These are phyloP conservation scores for Solanum pinnatisectum DNA, from an alignment of 257 asterid genomes.

Conservation along the genomic window DNA sequence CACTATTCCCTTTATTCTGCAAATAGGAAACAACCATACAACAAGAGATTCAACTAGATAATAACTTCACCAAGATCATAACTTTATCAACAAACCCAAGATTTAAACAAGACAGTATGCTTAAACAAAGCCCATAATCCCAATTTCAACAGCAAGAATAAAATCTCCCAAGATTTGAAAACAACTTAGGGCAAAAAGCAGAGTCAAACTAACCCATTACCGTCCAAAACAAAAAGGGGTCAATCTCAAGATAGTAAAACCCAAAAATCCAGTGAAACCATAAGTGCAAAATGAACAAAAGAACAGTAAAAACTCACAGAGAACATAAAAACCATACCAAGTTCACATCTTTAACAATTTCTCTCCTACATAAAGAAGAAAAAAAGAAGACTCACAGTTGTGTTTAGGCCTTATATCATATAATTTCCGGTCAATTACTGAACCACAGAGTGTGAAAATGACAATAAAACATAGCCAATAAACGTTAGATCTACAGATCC, in stretches of 20 bases:
- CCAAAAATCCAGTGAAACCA: conserved; percentile 5
- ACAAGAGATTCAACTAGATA: background rate
- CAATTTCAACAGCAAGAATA: background rate
- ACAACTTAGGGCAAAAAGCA: background rate
- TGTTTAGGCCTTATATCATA: conserved; percentile 13
- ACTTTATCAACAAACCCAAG: conserved; percentile 1
- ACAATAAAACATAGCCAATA: conserved; percentile 14
- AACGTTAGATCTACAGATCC: conserved; percentile 45
- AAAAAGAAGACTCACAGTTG: conserved; percentile 19
- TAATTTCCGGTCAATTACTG: conserved; percentile 15
- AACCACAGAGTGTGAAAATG: conserved; percentile 11
- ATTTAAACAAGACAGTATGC: background rate
- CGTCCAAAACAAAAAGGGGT: background rate
- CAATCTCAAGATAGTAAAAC: conserved; percentile 1
- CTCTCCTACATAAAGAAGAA: background rate
- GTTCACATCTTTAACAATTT: background rate
- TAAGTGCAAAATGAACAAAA: background rate
- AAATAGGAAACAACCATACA: background rate
- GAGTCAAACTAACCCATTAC: conserved; percentile 8
- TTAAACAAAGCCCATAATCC: background rate
- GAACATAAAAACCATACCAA: background rate
- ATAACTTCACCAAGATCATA: background rate
- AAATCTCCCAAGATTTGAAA: background rate
- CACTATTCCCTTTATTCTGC: conserved; percentile 6
- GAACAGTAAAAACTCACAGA: background rate